A percentile compares a stretch with the other conserved stretches of the same genome.
Conservation (phyloP, 805 yeast species). For the Suhomyces vadensis region DNA sequence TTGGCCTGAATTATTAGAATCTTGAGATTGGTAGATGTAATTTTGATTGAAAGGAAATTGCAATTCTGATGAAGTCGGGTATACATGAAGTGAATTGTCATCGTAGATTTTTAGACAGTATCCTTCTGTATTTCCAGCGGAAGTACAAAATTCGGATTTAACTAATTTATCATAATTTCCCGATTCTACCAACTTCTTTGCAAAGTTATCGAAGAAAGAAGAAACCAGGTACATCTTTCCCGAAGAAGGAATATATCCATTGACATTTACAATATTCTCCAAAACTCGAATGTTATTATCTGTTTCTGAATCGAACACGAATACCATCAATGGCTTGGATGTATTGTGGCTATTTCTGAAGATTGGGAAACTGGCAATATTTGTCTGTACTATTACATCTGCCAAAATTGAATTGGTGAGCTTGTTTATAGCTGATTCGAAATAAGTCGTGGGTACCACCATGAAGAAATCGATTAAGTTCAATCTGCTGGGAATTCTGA, state of each 20-base stretch:
- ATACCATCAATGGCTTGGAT: conserved; percentile 38
- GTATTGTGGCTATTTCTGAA: conserved; percentile 25
- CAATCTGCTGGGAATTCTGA: conserved; percentile 36
- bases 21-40: background rate
- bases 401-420: conserved; percentile 13
- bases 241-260: conserved; percentile 18
- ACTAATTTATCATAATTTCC: conserved; percentile 34
- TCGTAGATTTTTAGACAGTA: conserved; percentile 41
- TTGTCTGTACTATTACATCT: conserved; percentile 12
- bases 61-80: conserved; percentile 2
- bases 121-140: conserved; percentile 27
- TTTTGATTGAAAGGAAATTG: background rate
- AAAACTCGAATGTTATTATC: background rate
- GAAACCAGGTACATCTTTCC: conserved; percentile 6
- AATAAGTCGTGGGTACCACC: conserved; percentile 33
- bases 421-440: conserved; percentile 7
- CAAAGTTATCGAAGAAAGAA: conserved; percentile 43
- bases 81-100: conserved; percentile 24
- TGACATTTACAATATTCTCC: conserved; percentile 19
- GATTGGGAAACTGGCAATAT: conserved; percentile 21
- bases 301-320: conserved; percentile 26
- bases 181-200: conserved; percentile 39
- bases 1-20: conserved; percentile 17
- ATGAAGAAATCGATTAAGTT: conserved; percentile 39
- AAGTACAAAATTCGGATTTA: conserved; percentile 46